Base-by-base conservation (phyloP, 2,329 filamentous ascomycete genomes). In the Neofusicoccum sp. region DNA sequence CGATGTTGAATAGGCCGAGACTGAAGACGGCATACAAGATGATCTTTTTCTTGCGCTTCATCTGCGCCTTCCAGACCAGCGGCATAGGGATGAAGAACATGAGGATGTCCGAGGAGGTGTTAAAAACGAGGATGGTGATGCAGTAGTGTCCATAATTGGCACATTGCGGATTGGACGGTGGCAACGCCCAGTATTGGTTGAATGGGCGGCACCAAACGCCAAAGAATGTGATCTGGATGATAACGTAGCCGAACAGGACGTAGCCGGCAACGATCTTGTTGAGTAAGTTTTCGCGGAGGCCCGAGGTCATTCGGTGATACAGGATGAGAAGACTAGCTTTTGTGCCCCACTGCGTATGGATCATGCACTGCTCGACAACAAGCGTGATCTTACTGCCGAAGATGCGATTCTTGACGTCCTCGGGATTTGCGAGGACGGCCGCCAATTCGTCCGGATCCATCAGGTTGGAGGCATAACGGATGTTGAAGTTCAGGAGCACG, bases 1-100 rank as follows among this genome's bases (percentile, higher is more conserved):
- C 70, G 47, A 83, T 79, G 66, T 80, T 70, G 63, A 83, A 80
- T 6, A 80, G 64, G 1, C 81, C 81, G 3, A 83, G 70, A 3
- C 75, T 76, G 65, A 83, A 81, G 44, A 83, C 76, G 56, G 68
- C 73, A 49, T 49, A 47, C 6, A 67, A 47, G 48, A 64, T 54
- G 29, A 37, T 8, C 43, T 63, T 64, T 48, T 64, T 66, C 36
- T 58, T 29, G 14, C 47, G 59, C 31, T 65, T 64, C 56, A 66
- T 61, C 54, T 63, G 61, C 1, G 64, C 56, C 14, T 49, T 44
- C 48, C 62, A 41, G 45, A 68, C 60, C 6, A 66, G 49, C 6
- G 64, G 64, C 8, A 67, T 41, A 1, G 66, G 66, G 22, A 67
- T 64, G 41, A 29, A 33, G 11, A 67, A 48, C 33, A 68, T 62